Percentiles rank a stretch among this genome's conserved stretches.
Evolutionary conservation across 108 stramenopile genomes (phyloP).

Genomic region (Skeletonema costatum): DNA sequence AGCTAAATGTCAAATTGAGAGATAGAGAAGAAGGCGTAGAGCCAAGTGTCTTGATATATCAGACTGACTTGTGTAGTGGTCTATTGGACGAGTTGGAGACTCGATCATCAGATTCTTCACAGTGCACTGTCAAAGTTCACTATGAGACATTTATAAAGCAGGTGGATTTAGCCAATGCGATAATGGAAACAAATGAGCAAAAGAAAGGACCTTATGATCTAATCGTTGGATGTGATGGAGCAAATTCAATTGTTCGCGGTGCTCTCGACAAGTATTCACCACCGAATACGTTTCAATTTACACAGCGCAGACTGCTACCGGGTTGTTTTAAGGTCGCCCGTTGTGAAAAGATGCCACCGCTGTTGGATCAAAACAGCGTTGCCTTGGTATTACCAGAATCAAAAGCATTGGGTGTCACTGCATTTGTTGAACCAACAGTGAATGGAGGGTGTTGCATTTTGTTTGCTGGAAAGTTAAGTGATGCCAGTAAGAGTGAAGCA

Average conservation of each 20-base stretch:
- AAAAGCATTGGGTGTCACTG: slow-evolving; percentile 45
- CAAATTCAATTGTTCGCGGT: slow-evolving; percentile 66
- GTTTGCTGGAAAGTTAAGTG: slow-evolving; percentile 55
- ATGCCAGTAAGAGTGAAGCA: neutral
- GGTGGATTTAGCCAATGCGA: slow-evolving; percentile 19
- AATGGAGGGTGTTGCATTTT: slow-evolving; percentile 66
- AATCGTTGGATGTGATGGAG: slow-evolving; percentile 75
- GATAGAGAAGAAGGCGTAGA: slow-evolving; percentile 44
- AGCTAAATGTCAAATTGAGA: slow-evolving; percentile 51
- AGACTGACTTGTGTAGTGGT: slow-evolving; percentile 71
- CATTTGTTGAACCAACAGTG: slow-evolving; percentile 71
- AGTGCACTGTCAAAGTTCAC: slow-evolving; percentile 12
- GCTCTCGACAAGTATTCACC: slow-evolving; percentile 36
- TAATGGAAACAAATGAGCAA: slow-evolving; percentile 4
- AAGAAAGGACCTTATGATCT: slow-evolving; percentile 54
- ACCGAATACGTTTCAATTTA: slow-evolving; percentile 22
- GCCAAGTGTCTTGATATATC: slow-evolving; percentile 74
- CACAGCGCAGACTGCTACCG: slow-evolving; percentile 43
- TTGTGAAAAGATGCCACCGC: slow-evolving; percentile 39
- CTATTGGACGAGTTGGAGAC: slow-evolving; percentile 65
- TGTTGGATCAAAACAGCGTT: slow-evolving; percentile 64
- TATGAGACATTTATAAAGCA: slow-evolving; percentile 36
- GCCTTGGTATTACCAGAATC: slow-evolving; percentile 59
- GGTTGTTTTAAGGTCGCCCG: slow-evolving; percentile 74
- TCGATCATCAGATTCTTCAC: neutral